Conservation (phyloP, 2,329 filamentous ascomycete genomes). For the Xylariaceae sp. region DNA sequence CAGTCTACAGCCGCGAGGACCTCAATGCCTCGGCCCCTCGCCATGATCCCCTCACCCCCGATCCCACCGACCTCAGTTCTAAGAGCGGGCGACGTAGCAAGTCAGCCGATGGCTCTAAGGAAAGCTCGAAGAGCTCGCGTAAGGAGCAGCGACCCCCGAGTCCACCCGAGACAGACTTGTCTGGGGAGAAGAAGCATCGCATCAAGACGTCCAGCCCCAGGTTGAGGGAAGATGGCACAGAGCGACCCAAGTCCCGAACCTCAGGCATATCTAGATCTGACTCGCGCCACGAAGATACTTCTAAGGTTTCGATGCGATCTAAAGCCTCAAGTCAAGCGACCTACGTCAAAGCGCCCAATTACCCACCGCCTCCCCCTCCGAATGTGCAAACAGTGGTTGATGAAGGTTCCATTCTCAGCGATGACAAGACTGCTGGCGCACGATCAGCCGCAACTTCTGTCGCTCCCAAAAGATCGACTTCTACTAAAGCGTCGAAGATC, state of each 20-base stretch:
- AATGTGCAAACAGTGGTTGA: constrained; percentile 25
- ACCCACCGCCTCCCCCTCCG: constrained; percentile 26
- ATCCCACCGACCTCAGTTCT: constrained; percentile 65
- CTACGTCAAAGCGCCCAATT: constrained; percentile 38
- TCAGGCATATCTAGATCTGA: constrained; percentile 42
- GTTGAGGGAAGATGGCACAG: constrained; percentile 36
- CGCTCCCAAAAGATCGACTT: constrained; percentile 32
- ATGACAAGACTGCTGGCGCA: constrained; percentile 29
- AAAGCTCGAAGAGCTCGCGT: constrained; percentile 38
- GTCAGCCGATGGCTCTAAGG: constrained; percentile 41
- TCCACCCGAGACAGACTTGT: constrained; percentile 60
- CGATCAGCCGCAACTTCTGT: constrained; percentile 33
- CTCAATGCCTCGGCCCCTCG: constrained; percentile 29
- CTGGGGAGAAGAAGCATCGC: constrained; percentile 40
- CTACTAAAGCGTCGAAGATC: constrained; percentile 27
- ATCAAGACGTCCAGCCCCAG: constrained; percentile 32
- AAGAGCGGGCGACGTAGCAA: constrained; percentile 45
- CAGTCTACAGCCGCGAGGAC: constrained; percentile 61
- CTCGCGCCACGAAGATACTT: constrained; percentile 47
- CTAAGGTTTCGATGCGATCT: constrained; percentile 52
- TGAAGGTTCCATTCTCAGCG: constrained; percentile 29
- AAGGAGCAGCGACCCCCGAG: constrained; percentile 55
- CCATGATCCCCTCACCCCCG: constrained; percentile 59
- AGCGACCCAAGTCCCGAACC: constrained; percentile 41
- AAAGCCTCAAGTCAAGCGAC: constrained; percentile 57